Evolutionary conservation across 78 protist species (phyloP).

Genomic region (slime mould (Dictyostelium discoideum)): dicty_2.7 NC_007091.3:3550501-3551000

Average conservation of each 20-base stretch:
- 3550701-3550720: background rate
- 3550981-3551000: background rate
- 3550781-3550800: slow-evolving; percentile 2
- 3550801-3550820: background rate
- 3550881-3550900: background rate
- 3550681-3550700: background rate
- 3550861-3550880: background rate
- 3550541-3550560: background rate
- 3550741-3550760: background rate
- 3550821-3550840: background rate
- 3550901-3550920: background rate
- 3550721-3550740: background rate
- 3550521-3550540: background rate
- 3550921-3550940: background rate
- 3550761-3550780: background rate
- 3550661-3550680: background rate
- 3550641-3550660: background rate
- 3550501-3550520: background rate
- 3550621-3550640: background rate
- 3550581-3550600: background rate
- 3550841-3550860: background rate
- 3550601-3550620: background rate
- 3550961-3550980: background rate
- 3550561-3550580: background rate
- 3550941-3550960: background rate